Evolutionary conservation across 345 rosid species (phyloP), one percentile per base, ranked within the genome.

Genomic region (Citrus glauca): DNA sequence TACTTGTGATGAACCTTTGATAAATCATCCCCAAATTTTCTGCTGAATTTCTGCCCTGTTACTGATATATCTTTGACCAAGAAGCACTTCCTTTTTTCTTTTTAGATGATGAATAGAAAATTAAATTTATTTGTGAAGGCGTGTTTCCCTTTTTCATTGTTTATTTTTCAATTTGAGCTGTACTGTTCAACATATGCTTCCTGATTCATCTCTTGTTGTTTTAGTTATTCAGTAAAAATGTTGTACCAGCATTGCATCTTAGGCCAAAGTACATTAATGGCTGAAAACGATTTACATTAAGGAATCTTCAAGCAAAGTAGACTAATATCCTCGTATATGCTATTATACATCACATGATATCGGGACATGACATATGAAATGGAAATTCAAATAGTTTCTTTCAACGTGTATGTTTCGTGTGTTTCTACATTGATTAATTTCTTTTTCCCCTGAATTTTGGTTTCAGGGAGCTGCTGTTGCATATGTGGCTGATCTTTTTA

Each of bases 401-500:
- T 16, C 7, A 24, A 16, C 13, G 55, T 66, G 66, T 48, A 42
- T 59, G n/a, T 25, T 62, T 62, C 40, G 70, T 67, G 17, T 16
- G 64, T 38, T 81, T 63, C 69, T 60, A 50, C 45, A 17, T 14
- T 37, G 22, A 73, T 53, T 82, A 30, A 48, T 1, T 30, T 22
- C 14, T 50, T 33, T 40, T 61, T 1, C 20, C n/a, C 25, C 13
- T 64, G 33, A 24, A 6, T 57, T 60, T 56, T 57, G 64, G 30
- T 61, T 73, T 48, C 88, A 97, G 94, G 98, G 98, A 74, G 98
- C 98, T 37, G 97, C 95, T 6, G 85, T 93, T 72, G 99, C 92
- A 13, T 93, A 91, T 40, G 97, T 93, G 48, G 92, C 97, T 28
- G 98, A 89, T 69, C 94, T 94, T 77, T 75, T 90, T 40, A 89